Evolutionary conservation across 140 eudicot species (phyloP).

Genomic region (Oenanthe javanica): DNA sequence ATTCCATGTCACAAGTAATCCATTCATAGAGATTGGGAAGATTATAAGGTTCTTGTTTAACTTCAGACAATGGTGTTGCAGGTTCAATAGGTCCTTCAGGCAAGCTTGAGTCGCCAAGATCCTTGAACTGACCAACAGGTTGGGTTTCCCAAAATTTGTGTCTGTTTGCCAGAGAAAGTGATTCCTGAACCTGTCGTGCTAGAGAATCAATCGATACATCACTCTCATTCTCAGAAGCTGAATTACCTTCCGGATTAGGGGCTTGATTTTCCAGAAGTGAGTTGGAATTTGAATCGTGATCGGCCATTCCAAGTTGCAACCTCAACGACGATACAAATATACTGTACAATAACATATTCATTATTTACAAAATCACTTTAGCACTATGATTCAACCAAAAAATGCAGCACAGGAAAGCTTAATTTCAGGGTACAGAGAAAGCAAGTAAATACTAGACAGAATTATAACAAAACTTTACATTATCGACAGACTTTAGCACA

Average conservation of each 20-base stretch:
- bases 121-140: slow-evolving; percentile 66
- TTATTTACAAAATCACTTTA: not conserved
- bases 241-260: slow-evolving; percentile 21
- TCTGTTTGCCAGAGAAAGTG: slow-evolving; percentile 37
- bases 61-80: slow-evolving; percentile 48
- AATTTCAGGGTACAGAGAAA: not conserved
- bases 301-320: slow-evolving; percentile 28
- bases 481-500: not conserved
- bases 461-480: not conserved
- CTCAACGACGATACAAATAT: not conserved
- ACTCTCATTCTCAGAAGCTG: slow-evolving; percentile 25
- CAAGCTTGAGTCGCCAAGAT: slow-evolving; percentile 33
- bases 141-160: slow-evolving; percentile 75
- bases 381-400: not conserved
- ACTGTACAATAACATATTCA: not conserved
- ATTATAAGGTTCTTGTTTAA: slow-evolving; percentile 60
- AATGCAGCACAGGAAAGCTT: not conserved
- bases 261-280: slow-evolving; percentile 25
- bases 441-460: not conserved
- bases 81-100: slow-evolving; percentile 62
- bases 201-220: slow-evolving; percentile 33
- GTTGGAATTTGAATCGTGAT: slow-evolving; percentile 22
- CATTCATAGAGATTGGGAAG: slow-evolving; percentile 53
- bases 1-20: slow-evolving; percentile 61
- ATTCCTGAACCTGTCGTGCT: slow-evolving; percentile 43